Percentiles rank a stretch among this genome's conserved stretches.
Conservation (phyloP, 306 rosid species). For the Cucumis cinereus region DNA sequence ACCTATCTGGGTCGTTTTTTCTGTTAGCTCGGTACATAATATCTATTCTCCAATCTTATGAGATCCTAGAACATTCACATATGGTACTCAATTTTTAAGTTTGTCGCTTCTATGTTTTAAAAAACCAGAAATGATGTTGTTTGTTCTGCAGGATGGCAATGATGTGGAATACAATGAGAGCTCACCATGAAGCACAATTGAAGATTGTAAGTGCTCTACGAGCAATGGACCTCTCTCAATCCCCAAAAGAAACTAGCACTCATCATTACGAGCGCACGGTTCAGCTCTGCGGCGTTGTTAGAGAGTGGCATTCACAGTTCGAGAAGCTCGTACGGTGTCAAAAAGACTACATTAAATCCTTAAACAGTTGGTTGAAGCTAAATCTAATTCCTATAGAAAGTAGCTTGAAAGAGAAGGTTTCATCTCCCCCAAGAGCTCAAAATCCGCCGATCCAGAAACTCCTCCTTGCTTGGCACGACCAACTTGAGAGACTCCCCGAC, state of each 20-base stretch:
- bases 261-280: slow-evolving; percentile 66
- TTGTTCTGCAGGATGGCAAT: slow-evolving; percentile 57
- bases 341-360: slow-evolving; percentile 54
- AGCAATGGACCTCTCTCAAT: slow-evolving; percentile 47
- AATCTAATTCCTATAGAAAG: slow-evolving; percentile 86
- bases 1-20: neutral
- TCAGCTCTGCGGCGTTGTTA: slow-evolving; percentile 52
- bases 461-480: slow-evolving; percentile 58
- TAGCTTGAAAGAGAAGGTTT: slow-evolving; percentile 79
- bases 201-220: slow-evolving; percentile 24
- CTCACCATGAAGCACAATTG: slow-evolving; percentile 47
- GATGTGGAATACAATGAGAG: slow-evolving; percentile 65
- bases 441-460: slow-evolving; percentile 56
- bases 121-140: neutral
- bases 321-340: slow-evolving; percentile 49
- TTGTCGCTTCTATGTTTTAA: neutral
- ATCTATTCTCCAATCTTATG: neutral
- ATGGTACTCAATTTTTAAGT: neutral
- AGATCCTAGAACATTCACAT: neutral
- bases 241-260: slow-evolving; percentile 63
- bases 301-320: slow-evolving; percentile 62
- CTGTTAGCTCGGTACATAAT: neutral
- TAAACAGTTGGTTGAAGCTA: slow-evolving; percentile 62
- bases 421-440: slow-evolving; percentile 74
- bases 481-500: slow-evolving; percentile 70